Base-by-base conservation (phyloP, 1,139 yeast species). In the Yamadazyma atmosphaerica region DNA sequence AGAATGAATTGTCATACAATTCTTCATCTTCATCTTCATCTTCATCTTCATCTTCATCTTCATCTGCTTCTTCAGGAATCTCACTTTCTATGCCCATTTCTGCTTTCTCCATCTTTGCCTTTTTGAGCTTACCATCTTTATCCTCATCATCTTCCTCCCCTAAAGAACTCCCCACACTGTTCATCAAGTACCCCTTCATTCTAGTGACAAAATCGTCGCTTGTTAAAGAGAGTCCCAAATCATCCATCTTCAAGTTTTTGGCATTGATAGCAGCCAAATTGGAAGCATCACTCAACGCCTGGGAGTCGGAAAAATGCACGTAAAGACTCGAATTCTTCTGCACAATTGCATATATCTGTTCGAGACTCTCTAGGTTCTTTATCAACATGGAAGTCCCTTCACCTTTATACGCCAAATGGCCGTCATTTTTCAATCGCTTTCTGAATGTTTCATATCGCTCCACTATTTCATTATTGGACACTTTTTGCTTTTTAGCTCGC, bases 241-340 rank as follows among this genome's bases (percentile, higher is more conserved):
- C 74, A 1, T 81, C 86, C 32, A 82, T 61, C 39, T 74, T 74
- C 45, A 82, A 50, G 55, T 79, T 81, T 37, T 78, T 68, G 2
- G 86, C 79, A 39, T 84, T 83, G 21, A 63, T 52, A 11, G 73
- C 72, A 10, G 74, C 74, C 44, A 69, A 60, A 36, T 55, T 59
- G 10, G 76, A 58, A 1, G 71, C 61, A 40, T 67, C 71, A 36
- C 52, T 59, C 38, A 72, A 61, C 2, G 70, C 69, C 45, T 69
- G 72, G 2, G 77, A 62, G 46, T 72, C 78, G 1, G 42, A 28
- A 23, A 36, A 41, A 45, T 60, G 64, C 35, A 44, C 40, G 4
- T 36, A 22, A 36, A 62, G 49, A 15, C 58, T 51, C 4, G 64
- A 51, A 27, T 58, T 61, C 32, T 45, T 53, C 21, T 58, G 57